phyloP scores from a whole-genome alignment of 2,329 filamentous ascomycete genomes.

The Claviceps maximensis region DNA sequence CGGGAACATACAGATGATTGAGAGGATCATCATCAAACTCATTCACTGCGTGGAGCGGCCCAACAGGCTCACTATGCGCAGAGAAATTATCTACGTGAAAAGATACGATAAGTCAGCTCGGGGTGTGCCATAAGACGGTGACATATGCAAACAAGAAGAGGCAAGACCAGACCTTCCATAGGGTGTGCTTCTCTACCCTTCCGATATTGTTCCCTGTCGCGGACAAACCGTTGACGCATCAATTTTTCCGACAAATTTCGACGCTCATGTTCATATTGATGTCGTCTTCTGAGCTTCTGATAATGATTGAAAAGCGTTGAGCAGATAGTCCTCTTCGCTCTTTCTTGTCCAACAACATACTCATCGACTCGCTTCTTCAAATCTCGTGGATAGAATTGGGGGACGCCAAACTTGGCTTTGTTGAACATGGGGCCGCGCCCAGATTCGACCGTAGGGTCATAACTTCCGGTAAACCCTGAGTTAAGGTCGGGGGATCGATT shows the following conservation, averaged over 20 bases:
- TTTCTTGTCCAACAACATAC: conserved; percentile 91
- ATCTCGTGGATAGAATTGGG: conserved; percentile 50
- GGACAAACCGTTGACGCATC: conserved; percentile 55
- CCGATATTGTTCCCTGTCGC: conserved; percentile 48
- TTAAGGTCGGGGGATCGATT: conserved; percentile 37
- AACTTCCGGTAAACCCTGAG: conserved; percentile 45
- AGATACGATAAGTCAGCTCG: conserved; percentile 20
- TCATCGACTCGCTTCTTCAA: conserved; percentile 88
- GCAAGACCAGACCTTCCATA: conserved; percentile 53
- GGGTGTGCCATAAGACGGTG: not conserved
- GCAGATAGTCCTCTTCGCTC: conserved; percentile 86
- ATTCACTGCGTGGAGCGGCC: conserved; percentile 25
- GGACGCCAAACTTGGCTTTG: conserved; percentile 44
- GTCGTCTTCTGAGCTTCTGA: conserved; percentile 67
- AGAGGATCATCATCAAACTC: conserved; percentile 18
- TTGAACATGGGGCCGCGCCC: conserved; percentile 47
- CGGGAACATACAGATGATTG: conserved; percentile 34
- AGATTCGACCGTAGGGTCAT: conserved; percentile 40
- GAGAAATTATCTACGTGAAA: conserved; percentile 39
- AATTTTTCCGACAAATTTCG: conserved; percentile 46
- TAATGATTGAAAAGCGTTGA: conserved; percentile 96
- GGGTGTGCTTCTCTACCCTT: conserved; percentile 51
- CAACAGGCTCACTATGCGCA: conserved; percentile 35
- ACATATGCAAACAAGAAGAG: not conserved
- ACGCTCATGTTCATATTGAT: conserved; percentile 61